Base-by-base conservation (phyloP, 768 basidiomycete species). In the Boletus fagicola region DNA sequence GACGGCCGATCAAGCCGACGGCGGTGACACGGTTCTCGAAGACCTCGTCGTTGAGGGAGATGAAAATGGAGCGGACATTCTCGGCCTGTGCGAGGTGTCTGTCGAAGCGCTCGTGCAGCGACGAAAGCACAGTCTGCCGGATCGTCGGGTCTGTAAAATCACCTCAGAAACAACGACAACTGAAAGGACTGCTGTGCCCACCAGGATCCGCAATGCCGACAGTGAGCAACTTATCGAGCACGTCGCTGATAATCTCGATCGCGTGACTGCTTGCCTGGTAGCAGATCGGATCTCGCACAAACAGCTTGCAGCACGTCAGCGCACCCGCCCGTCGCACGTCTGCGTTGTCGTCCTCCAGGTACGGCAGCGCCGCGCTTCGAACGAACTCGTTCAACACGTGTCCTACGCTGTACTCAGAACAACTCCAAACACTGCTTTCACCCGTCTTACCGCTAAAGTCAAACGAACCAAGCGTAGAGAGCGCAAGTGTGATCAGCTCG, bases 31-130 rank as follows among this genome's bases (percentile, higher is more conserved):
- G 86, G 68, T 97, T 97, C 49, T 90, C 88, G 72, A 95, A 98
- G 8, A 90, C 87, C 68, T 98, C 97, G 66, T 99, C 97, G 67
- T 98, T 98, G 47, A 99, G 80, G 0, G 95, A 97, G 61, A 98
- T 93, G 76, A 98, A 98, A 15, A 99, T 78, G 12, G 92, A 95
- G 15, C 95, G 85, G n/a, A 99, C 94, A 68, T 98, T 95, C 74
- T 98, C 97, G 0, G 96, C 94, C 73, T 98, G 97, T 2, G 97
- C 92, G 20, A 99, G 83, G 69, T 99, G 95, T 59, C 93, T 91
- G 70, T 99, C 97, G 63, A 99, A 98, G 22, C 92, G 86, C 59
- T 94, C 89, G 67, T 97, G 93, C 33, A 99, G 79, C 4, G 87
- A 87, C 2, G 85, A 82, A 20, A 99, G 80, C 0, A 98, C 97